These are phyloP conservation scores for Podaxis sp. DNA, from an alignment of 768 basidiomycete species.

Conservation along the genomic window DNA sequence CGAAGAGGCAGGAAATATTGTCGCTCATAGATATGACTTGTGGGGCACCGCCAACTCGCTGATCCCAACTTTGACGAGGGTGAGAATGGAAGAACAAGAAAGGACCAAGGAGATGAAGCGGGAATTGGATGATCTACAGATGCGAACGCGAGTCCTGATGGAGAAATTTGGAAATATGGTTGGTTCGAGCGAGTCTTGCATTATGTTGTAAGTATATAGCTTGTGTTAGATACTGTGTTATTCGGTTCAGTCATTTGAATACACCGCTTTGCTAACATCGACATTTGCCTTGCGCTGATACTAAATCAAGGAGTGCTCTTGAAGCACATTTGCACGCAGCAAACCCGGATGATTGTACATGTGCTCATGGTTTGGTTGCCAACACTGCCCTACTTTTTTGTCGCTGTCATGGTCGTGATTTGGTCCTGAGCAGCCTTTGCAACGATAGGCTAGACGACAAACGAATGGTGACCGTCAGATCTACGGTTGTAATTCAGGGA, in stretches of 20 bases:
- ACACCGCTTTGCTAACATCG: too few relatives aligned
- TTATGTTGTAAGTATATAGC: neutral
- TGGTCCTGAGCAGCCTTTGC: too few relatives aligned
- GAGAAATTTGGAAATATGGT: conserved; percentile 4
- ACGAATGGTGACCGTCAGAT: too few relatives aligned
- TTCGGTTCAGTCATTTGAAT: neutral
- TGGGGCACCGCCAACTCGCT: neutral
- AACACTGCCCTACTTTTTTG: too few relatives aligned
- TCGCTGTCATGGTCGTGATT: too few relatives aligned
- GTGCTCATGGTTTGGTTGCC: too few relatives aligned
- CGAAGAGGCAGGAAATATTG: neutral
- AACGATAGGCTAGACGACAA: too few relatives aligned
- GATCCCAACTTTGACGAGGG: neutral
- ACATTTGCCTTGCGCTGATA: too few relatives aligned
- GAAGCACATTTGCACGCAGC: too few relatives aligned
- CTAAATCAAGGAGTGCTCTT: too few relatives aligned
- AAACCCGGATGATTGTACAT: too few relatives aligned
- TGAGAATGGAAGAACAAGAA: conserved; percentile 9
- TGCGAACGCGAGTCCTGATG: neutral
- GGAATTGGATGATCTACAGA: conserved; percentile 1
- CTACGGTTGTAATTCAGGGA: too few relatives aligned
- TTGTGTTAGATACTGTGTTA: neutral
- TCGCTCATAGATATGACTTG: neutral
- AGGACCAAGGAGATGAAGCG: conserved; percentile 4
- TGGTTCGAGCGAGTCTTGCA: neutral